A percentile compares a stretch with the other conserved stretches of the same genome.
phyloP scores from a whole-genome alignment of 2,329 filamentous ascomycete species.

The Sporothrix inflata region DNA sequence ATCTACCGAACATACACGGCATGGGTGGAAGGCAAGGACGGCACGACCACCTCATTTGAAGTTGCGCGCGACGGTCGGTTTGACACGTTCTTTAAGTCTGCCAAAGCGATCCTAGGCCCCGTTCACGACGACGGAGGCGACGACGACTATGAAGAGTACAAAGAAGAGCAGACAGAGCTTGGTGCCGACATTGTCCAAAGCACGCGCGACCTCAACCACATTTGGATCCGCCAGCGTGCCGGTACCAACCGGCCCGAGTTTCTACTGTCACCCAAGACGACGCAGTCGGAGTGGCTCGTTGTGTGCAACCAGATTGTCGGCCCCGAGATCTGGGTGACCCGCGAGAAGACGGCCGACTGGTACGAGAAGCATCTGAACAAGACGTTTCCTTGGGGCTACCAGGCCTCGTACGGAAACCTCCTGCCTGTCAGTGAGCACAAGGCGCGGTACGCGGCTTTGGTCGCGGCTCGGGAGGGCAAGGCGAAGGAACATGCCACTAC shows the following conservation, averaged over 20 bases:
- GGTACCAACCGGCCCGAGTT: slow-evolving; percentile 20
- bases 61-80: not conserved
- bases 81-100: not conserved
- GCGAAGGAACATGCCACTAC: too few species aligned
- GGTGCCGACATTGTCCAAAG: not conserved
- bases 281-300: slow-evolving; percentile 19
- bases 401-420: not conserved
- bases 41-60: not conserved
- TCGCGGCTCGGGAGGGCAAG: too few species aligned
- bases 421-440: not conserved
- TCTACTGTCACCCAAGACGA: slow-evolving; percentile 18
- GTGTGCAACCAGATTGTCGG: slow-evolving; percentile 13
- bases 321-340: slow-evolving; percentile 6
- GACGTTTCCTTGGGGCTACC: not conserved
- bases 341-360: not conserved
- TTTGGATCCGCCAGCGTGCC: slow-evolving; percentile 7
- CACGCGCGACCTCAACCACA: not conserved
- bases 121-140: not conserved
- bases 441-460: not conserved
- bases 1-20: not conserved
- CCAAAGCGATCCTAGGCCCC: not conserved
- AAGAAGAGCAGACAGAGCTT: too few species aligned
- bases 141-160: not conserved
- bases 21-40: not conserved
- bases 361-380: not conserved